Conservation (phyloP, 2,329 filamentous ascomycete species). For the Neobulgaria alba region DNA sequence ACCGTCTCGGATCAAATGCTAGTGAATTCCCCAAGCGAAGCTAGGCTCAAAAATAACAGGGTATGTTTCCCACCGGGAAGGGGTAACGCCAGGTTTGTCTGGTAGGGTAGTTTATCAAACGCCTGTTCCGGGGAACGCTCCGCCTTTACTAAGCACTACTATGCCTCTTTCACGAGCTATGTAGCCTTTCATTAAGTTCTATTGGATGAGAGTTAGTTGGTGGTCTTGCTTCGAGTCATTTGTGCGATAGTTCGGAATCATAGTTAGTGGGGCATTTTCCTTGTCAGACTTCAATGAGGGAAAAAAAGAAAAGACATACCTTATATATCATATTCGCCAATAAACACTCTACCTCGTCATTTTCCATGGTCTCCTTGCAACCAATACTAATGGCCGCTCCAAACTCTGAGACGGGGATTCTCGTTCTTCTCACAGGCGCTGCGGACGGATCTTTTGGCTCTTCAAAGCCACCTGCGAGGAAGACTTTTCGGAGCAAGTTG, state of each 20-base stretch:
- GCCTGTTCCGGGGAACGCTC: constrained; percentile 88
- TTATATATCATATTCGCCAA: constrained; percentile 98
- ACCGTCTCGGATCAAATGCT: too few species aligned
- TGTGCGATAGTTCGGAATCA: too few species aligned
- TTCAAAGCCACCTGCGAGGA: constrained; percentile 74
- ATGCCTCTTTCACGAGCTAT: constrained; percentile 85
- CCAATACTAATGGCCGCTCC: constrained; percentile 73
- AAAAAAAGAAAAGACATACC: constrained; percentile 39
- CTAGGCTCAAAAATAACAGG: too few species aligned
- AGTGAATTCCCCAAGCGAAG: too few species aligned
- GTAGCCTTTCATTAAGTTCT: constrained; percentile 79
- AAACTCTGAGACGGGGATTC: constrained; percentile 78
- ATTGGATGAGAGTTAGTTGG: too few species aligned
- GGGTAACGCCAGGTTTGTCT: too few species aligned
- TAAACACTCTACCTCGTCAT: constrained; percentile 91
- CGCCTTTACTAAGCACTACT: constrained; percentile 86
- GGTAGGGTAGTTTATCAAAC: constrained; percentile 33
- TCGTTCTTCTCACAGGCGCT: constrained; percentile 58
- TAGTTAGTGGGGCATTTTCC: too few species aligned
- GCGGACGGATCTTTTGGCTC: constrained; percentile 61
- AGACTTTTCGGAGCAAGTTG: constrained; percentile 88
- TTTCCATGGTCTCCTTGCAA: constrained; percentile 59
- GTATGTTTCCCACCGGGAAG: too few species aligned
- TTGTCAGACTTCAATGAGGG: not conserved
- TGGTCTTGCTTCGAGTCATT: too few species aligned